phyloP scores from a whole-genome alignment of 257 asterid species.

The Capsicum baccatum region DNA sequence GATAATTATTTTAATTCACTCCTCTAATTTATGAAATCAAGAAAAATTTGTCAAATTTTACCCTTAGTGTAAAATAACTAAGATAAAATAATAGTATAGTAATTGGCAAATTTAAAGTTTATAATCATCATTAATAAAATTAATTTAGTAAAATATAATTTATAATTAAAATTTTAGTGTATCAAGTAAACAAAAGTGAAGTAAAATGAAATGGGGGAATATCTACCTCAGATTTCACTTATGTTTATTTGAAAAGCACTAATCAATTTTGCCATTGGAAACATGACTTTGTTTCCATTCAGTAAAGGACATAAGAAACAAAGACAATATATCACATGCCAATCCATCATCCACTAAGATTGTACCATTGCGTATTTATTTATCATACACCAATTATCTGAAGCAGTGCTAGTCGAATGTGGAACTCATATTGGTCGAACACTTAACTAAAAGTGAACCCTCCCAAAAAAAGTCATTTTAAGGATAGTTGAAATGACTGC shows the following conservation, averaged over 20 bases:
- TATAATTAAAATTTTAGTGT: too few relatives aligned
- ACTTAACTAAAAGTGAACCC: not conserved
- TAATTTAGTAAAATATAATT: too few relatives aligned
- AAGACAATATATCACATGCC: not conserved
- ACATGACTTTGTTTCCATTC: slow-evolving; percentile 59
- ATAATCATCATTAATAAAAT: too few relatives aligned
- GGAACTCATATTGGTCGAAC: not conserved
- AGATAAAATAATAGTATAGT: too few relatives aligned
- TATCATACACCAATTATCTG: not conserved
- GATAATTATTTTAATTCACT: too few relatives aligned
- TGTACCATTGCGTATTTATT: not conserved
- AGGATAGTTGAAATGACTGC: not conserved
- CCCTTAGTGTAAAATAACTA: too few relatives aligned
- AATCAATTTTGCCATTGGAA: slow-evolving; percentile 38
- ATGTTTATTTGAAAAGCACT: slow-evolving; percentile 30
- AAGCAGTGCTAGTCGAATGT: not conserved
- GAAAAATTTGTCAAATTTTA: too few relatives aligned
- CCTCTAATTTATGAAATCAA: too few relatives aligned
- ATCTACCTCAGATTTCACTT: slow-evolving; percentile 32
- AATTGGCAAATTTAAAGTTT: too few relatives aligned
- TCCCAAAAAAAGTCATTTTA: not conserved
- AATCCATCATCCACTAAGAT: slow-evolving; percentile 7
- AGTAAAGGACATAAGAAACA: slow-evolving; percentile 3
- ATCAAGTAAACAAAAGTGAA: too few relatives aligned
- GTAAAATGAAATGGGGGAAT: too few relatives aligned